phyloP scores from a whole-genome alignment of 1,284 basidiomycete species.

The Apiotrichum brassicae region DNA sequence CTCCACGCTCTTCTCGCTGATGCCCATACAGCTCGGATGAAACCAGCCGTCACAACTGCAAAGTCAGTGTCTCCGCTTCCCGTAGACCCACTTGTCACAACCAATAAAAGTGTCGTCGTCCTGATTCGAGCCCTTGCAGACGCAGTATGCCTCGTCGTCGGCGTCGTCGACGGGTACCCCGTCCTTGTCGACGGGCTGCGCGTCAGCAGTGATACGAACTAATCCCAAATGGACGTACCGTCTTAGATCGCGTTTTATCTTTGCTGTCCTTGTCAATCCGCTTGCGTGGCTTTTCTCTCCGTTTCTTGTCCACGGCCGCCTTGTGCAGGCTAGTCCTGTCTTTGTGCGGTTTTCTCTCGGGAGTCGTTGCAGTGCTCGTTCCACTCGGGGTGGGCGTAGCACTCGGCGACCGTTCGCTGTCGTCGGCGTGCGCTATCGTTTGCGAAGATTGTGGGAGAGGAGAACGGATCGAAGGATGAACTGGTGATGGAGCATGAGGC shows the following conservation, averaged over 20 bases:
- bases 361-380: no score
- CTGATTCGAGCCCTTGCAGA: slow-evolving; percentile 35
- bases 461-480: no score
- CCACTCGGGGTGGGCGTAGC: no score
- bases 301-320: neutral
- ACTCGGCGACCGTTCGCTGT: no score
- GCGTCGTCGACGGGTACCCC: no score
- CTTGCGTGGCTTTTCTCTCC: neutral
- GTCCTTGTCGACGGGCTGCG: no score
- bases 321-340: slow-evolving; percentile 1
- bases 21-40: slow-evolving; percentile 35
- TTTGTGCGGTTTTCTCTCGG: no score
- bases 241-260: neutral
- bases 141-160: slow-evolving; percentile 30
- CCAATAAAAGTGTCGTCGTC: slow-evolving; percentile 41
- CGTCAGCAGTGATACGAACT: no score
- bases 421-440: no score
- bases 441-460: neutral
- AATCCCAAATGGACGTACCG: no score
- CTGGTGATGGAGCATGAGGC: no score
- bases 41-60: slow-evolving; percentile 45
- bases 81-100: slow-evolving; percentile 33
- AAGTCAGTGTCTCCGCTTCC: neutral
- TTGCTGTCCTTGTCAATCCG: neutral
- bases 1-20: slow-evolving; percentile 33